Evolutionary conservation across 768 basidiomycete genomes (phyloP).

Genomic region (Auricularia auricula-judae): DNA sequence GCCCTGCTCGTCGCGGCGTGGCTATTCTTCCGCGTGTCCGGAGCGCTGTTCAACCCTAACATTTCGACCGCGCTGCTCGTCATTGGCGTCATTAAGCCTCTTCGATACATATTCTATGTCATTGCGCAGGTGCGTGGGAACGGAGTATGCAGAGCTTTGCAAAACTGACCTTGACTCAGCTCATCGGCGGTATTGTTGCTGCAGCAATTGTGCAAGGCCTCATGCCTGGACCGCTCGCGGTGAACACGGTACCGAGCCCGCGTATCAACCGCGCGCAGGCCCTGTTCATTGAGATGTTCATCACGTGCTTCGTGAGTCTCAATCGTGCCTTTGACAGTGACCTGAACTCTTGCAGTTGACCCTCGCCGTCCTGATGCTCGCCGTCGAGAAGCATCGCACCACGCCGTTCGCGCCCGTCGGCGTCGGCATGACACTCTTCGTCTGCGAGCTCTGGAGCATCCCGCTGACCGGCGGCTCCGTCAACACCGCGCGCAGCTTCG

Average conservation of each 20-base stretch:
- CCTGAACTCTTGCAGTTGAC: slow-evolving; percentile 1
- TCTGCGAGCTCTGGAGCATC: slow-evolving; percentile 38
- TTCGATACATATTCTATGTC: slow-evolving; percentile 47
- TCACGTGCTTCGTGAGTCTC: slow-evolving; percentile 41
- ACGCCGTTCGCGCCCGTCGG: slow-evolving; percentile 43
- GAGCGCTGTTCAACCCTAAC: slow-evolving; percentile 57
- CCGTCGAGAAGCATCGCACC: slow-evolving; percentile 12
- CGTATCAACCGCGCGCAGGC: slow-evolving; percentile 44
- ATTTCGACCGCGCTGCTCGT: slow-evolving; percentile 50
- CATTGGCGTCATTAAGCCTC: slow-evolving; percentile 40
- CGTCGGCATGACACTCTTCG: slow-evolving; percentile 55
- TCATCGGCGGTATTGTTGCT: slow-evolving; percentile 48
- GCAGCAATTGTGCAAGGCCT: slow-evolving; percentile 44
- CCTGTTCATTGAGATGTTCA: slow-evolving; percentile 65
- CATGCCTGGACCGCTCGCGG: slow-evolving; percentile 40
- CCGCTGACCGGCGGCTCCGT: slow-evolving; percentile 45
- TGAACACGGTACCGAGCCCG: slow-evolving; percentile 34
- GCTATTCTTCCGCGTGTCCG: slow-evolving; percentile 55
- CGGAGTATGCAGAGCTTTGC: neutral
- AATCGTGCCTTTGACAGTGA: neutral
- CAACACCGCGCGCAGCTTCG: slow-evolving; percentile 62
- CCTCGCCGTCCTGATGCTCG: slow-evolving; percentile 11
- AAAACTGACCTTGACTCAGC: slow-evolving; percentile 8
- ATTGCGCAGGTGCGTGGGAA: slow-evolving; percentile 34
- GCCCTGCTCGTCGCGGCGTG: slow-evolving; percentile 53